Percentiles rank a stretch among this genome's conserved stretches.
Conservation (phyloP, 2,329 filamentous ascomycete species). For the Colletotrichum sp. region DNA sequence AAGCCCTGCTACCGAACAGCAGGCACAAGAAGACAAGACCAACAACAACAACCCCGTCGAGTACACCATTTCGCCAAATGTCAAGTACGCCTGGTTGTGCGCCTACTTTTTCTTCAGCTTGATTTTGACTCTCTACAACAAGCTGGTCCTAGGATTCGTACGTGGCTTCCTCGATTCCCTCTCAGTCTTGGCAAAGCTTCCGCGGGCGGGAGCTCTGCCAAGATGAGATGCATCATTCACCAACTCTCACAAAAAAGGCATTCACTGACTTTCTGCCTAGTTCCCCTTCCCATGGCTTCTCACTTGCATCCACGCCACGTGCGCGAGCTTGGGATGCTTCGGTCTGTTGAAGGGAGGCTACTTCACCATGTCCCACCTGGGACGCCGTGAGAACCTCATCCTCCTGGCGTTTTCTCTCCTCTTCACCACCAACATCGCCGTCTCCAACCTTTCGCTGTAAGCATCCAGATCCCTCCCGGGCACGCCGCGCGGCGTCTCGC, state of each 20-base stretch:
- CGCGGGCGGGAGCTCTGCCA: background rate
- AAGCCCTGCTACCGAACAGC: slow-evolving; percentile 6
- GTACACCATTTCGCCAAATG: slow-evolving; percentile 47
- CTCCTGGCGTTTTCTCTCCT: slow-evolving; percentile 63
- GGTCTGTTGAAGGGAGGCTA: slow-evolving; percentile 55
- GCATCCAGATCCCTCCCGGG: slow-evolving; percentile 19
- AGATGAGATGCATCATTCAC: background rate
- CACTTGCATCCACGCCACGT: slow-evolving; percentile 62
- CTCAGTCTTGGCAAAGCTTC: background rate
- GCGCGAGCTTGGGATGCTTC: slow-evolving; percentile 61
- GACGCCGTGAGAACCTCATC: slow-evolving; percentile 57
- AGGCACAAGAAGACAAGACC: slow-evolving; percentile 4
- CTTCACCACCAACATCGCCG: slow-evolving; percentile 68
- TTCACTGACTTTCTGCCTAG: slow-evolving; percentile 33
- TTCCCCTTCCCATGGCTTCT: slow-evolving; percentile 67
- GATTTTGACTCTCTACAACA: slow-evolving; percentile 62
- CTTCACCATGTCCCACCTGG: slow-evolving; percentile 57
- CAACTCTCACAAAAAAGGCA: background rate
- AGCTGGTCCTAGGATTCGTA: slow-evolving; percentile 58
- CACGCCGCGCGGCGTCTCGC: background rate
- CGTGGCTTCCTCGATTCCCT: slow-evolving; percentile 22
- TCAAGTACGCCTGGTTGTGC: slow-evolving; percentile 55
- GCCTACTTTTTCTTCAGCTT: slow-evolving; percentile 57
- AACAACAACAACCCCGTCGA: slow-evolving; percentile 29
- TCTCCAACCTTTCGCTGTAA: slow-evolving; percentile 67